These are phyloP conservation scores for Flaveria linearis DNA, from an alignment of 129 eudicot species.

Conservation along the genomic window DNA sequence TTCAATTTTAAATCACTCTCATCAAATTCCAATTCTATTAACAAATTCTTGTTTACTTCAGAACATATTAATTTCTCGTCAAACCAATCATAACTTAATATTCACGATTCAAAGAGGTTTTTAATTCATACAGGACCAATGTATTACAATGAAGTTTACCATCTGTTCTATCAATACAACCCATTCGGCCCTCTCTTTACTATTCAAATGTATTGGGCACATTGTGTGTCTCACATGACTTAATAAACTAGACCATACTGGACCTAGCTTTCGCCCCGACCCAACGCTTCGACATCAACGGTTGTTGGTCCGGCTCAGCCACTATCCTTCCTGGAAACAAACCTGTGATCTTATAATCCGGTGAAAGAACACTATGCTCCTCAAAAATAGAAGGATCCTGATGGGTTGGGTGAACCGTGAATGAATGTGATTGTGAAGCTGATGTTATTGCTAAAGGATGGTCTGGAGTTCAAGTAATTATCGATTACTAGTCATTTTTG, in stretches of 20 bases:
- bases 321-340: slow-evolving; percentile 52
- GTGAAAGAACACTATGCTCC: slow-evolving; percentile 44
- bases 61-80: too few species aligned
- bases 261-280: slow-evolving; percentile 46
- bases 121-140: slow-evolving; percentile 54
- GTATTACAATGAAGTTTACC: slow-evolving; percentile 70
- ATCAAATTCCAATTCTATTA: too few species aligned
- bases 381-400: slow-evolving; percentile 54
- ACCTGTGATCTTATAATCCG: slow-evolving; percentile 41
- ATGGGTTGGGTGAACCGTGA: slow-evolving; percentile 77
- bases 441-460: slow-evolving; percentile 48
- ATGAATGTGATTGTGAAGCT: slow-evolving; percentile 38
- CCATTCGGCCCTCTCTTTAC: slow-evolving; percentile 54
- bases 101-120: too few species aligned
- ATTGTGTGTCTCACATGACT: slow-evolving; percentile 62
- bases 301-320: slow-evolving; percentile 69
- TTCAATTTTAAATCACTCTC: too few species aligned
- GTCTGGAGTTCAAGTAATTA: slow-evolving; percentile 64
- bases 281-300: slow-evolving; percentile 50
- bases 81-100: too few species aligned
- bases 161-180: slow-evolving; percentile 72
- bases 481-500: not conserved
- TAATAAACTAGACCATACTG: slow-evolving; percentile 56
- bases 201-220: slow-evolving; percentile 56
- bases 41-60: too few species aligned